A percentile compares a stretch with the other conserved stretches of the same genome.
Conservation (phyloP, 306 rosid genomes). For the Prunus padus region DNA sequence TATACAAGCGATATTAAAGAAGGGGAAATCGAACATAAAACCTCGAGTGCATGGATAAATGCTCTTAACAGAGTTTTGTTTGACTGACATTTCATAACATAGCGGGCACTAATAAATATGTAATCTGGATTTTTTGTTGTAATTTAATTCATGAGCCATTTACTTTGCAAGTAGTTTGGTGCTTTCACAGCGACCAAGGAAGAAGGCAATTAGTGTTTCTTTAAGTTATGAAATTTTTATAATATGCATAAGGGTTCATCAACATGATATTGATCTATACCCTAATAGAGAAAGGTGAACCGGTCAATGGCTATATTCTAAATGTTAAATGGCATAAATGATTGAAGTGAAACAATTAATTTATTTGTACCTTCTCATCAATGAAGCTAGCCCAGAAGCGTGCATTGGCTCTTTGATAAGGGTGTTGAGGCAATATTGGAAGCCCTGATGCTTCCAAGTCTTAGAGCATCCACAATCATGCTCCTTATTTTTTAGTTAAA, state of each 20-base stretch:
- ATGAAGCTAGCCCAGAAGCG: slow-evolving; percentile 68
- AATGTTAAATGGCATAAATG: not conserved
- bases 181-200: slow-evolving; percentile 18
- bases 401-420: slow-evolving; percentile 46
- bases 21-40: rapidly evolving
- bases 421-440: slow-evolving; percentile 48
- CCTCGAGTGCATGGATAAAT: rapidly evolving
- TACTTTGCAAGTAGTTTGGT: no score
- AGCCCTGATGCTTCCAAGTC: slow-evolving; percentile 28
- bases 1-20: no score
- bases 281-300: no score
- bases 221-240: no score
- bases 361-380: slow-evolving; percentile 50
- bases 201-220: slow-evolving; percentile 17
- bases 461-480: no score
- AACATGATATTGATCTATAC: no score
- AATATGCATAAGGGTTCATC: no score
- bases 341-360: not conserved
- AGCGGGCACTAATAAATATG: not conserved
- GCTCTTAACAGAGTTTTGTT: no score
- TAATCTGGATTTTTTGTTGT: no score
- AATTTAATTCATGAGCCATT: not conserved
- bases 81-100: no score
- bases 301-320: no score
- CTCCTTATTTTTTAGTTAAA: no score